Evolutionary conservation across 495 filamentous ascomycete species (phyloP).

Genomic region (Usnea hakonensis): DNA sequence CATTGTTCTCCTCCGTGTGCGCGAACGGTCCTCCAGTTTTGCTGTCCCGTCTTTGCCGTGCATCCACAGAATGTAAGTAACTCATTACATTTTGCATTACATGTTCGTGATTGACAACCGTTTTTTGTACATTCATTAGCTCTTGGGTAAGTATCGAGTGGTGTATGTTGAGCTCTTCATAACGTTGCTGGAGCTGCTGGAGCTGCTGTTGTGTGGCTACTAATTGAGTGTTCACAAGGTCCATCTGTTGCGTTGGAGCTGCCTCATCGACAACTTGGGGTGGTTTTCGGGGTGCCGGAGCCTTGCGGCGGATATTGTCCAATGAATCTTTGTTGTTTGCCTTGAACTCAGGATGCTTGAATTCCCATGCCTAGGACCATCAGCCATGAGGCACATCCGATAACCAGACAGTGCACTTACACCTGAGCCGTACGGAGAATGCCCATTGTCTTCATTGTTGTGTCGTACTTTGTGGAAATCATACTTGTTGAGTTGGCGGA

Average conservation of each 20-base stretch:
- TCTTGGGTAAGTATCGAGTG: constrained; percentile 85
- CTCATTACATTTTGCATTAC: constrained; percentile 69
- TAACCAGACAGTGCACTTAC: constrained; percentile 46
- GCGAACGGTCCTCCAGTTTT: constrained; percentile 45
- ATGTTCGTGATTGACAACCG: constrained; percentile 73
- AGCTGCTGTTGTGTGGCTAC: constrained; percentile 88
- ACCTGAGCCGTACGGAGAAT: constrained; percentile 83
- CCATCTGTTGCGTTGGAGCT: constrained; percentile 79
- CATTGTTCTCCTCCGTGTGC: constrained; percentile 19
- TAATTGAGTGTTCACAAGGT: constrained; percentile 79
- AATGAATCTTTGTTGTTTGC: constrained; percentile 92
- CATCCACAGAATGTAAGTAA: constrained; percentile 59
- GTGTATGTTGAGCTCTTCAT: constrained; percentile 75
- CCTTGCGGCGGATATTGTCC: constrained; percentile 94
- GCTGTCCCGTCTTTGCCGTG: constrained; percentile 56
- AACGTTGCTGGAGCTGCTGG: constrained; percentile 73
- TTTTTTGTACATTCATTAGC: constrained; percentile 79
- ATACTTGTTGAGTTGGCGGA: constrained; percentile 97
- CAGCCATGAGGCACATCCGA: neutral
- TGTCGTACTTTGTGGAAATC: constrained; percentile 99
- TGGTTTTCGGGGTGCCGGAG: constrained; percentile 81
- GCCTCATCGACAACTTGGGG: constrained; percentile 57
- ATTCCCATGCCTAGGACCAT: constrained; percentile 76
- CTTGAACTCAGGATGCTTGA: constrained; percentile 95
- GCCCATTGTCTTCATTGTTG: constrained; percentile 87